These are phyloP conservation scores for Aspergillus steynii DNA, from an alignment of 495 filamentous ascomycete species.

Conservation along the genomic window DNA sequence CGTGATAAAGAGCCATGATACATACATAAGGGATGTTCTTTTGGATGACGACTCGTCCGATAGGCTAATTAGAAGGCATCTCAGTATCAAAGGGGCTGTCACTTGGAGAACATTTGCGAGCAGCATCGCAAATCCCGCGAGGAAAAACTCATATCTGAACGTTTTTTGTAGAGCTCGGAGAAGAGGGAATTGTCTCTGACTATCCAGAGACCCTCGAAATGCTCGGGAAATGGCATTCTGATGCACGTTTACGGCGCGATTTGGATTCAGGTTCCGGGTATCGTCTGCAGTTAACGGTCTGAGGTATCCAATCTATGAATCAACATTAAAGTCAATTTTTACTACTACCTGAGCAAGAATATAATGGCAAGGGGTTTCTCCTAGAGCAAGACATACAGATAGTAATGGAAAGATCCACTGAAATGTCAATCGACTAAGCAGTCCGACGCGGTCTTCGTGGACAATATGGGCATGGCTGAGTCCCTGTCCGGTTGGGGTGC, in stretches of 20 bases:
- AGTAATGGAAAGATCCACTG: slow-evolving; percentile 5
- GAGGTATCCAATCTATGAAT: neutral
- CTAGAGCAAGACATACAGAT: neutral
- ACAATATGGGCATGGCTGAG: neutral
- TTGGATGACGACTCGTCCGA: neutral
- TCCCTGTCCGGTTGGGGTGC: neutral
- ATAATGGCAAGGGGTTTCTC: neutral
- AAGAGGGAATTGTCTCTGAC: neutral
- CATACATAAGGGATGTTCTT: neutral
- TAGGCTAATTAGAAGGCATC: neutral
- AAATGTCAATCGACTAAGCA: slow-evolving; percentile 5
- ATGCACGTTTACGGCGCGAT: neutral
- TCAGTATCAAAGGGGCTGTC: neutral
- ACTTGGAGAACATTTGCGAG: neutral
- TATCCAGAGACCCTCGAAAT: neutral
- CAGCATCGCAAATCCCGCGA: neutral
- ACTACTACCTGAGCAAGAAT: neutral
- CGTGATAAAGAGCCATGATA: neutral
- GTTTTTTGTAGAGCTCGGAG: neutral
- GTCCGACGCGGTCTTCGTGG: slow-evolving; percentile 1
- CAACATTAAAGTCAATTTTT: neutral
- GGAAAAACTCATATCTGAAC: neutral
- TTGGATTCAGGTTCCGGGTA: neutral
- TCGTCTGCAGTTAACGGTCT: neutral
- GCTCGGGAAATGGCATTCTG: neutral